phyloP scores from a whole-genome alignment of 2,329 filamentous ascomycete genomes.

The Talaromyces marneffei region DNA sequence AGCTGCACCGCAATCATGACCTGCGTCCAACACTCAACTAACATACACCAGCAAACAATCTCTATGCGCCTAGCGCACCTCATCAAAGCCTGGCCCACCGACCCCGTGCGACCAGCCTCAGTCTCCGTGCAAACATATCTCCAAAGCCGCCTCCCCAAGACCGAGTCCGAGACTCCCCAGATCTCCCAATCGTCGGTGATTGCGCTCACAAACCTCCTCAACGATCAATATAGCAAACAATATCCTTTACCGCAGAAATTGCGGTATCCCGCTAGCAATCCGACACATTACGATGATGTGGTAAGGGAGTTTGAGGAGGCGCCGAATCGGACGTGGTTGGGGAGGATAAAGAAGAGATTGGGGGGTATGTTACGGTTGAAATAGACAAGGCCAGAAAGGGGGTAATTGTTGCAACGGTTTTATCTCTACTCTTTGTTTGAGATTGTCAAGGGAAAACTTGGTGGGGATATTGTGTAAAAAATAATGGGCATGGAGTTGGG shows the following conservation, averaged over 20 bases:
- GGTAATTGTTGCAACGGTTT: not conserved
- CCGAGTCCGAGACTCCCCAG: conserved; percentile 19
- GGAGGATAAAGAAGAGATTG: conserved; percentile 42
- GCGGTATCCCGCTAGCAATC: conserved; percentile 47
- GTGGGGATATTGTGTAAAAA: not conserved
- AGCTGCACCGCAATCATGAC: not conserved
- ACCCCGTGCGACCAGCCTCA: conserved; percentile 40
- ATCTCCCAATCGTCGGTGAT: conserved; percentile 44
- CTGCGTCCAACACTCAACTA: not conserved
- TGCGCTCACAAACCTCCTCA: conserved; percentile 55
- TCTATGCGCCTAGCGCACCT: conserved; percentile 37
- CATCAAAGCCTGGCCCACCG: conserved; percentile 41
- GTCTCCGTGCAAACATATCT: conserved; percentile 43
- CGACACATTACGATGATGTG: conserved; percentile 49
- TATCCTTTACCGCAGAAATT: conserved; percentile 45
- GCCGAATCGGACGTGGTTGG: conserved; percentile 44
- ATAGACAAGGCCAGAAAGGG: conserved; percentile 19
- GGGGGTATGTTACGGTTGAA: conserved; percentile 44
- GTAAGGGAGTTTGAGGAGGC: conserved; percentile 50
- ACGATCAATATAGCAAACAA: conserved; percentile 51
- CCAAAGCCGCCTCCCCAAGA: conserved; percentile 26
- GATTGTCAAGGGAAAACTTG: not conserved
- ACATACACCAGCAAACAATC: conserved; percentile 12
- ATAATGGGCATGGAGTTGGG: not conserved
- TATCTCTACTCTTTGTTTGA: not conserved